These are phyloP conservation scores for Friedmanniomyces simplex DNA, from an alignment of 495 filamentous ascomycete species.

Conservation along the genomic window DNA sequence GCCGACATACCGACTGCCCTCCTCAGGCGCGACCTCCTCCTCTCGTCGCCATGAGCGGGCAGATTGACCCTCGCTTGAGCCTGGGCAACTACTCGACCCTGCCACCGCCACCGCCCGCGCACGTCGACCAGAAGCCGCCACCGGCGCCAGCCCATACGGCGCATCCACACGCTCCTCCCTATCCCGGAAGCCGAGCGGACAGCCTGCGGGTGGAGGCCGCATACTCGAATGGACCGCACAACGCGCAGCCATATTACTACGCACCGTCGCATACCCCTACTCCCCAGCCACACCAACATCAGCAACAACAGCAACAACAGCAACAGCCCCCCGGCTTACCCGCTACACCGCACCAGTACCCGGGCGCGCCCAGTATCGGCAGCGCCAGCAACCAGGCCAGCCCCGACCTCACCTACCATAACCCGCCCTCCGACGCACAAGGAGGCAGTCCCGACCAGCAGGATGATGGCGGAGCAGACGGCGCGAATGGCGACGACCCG, in stretches of 20 bases:
- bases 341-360: background rate
- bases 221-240: background rate
- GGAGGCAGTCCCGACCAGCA: background rate
- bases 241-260: slow-evolving; percentile 1
- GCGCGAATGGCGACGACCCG: slow-evolving; percentile 30
- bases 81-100: background rate
- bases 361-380: background rate
- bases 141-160: background rate
- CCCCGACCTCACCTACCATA: background rate
- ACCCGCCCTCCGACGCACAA: background rate
- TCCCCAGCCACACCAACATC: background rate
- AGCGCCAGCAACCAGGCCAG: slow-evolving; percentile 7
- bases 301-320: background rate
- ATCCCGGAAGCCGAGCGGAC: background rate
- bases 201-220: background rate
- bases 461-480: slow-evolving; percentile 25
- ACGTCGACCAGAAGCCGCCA: background rate
- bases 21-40: background rate
- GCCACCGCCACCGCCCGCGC: background rate
- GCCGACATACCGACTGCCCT: background rate
- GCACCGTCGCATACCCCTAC: background rate
- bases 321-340: background rate
- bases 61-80: background rate
- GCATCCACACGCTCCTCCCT: background rate
- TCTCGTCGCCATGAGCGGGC: background rate